Evolutionary conservation across 495 filamentous ascomycete genomes (phyloP).

Genomic region (Staphylotrichum tortipilum): DNA sequence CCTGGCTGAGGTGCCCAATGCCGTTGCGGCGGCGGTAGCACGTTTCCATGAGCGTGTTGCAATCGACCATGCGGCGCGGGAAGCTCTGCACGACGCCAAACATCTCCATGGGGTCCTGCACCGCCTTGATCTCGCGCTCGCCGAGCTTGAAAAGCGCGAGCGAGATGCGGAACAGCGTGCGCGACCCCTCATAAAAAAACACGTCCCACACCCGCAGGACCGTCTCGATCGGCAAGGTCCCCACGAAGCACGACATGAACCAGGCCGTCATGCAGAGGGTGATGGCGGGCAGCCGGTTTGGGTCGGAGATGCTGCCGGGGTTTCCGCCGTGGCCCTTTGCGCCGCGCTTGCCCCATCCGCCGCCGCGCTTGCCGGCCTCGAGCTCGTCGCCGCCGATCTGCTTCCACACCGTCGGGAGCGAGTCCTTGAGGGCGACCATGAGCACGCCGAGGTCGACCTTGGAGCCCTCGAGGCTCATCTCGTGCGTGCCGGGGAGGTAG

Average conservation of each 20-base stretch:
- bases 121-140: conserved; percentile 68
- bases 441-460: conserved; percentile 93
- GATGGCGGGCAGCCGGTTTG: conserved; percentile 69
- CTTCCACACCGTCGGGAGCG: conserved; percentile 76
- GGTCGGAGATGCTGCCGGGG: conserved; percentile 22
- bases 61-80: conserved; percentile 71
- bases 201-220: conserved; percentile 90
- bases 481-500: conserved; percentile 88
- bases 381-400: conserved; percentile 72
- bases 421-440: conserved; percentile 75
- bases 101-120: conserved; percentile 88
- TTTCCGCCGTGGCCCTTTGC: conserved; percentile 14
- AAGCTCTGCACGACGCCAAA: conserved; percentile 93
- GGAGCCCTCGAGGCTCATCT: conserved; percentile 81
- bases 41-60: conserved; percentile 68
- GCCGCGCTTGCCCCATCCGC: conserved; percentile 18
- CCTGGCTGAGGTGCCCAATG: conserved; percentile 69
- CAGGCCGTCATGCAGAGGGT: conserved; percentile 91
- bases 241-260: conserved; percentile 97
- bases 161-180: conserved; percentile 89
- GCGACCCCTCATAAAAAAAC: conserved; percentile 91
- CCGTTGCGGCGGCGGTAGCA: conserved; percentile 73
- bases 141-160: conserved; percentile 89
- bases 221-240: conserved; percentile 82
- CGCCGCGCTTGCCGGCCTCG: conserved; percentile 40